Percentiles rank a stretch among this genome's conserved stretches.
These are phyloP conservation scores for Tephrocybe sp. DNA, from an alignment of 768 basidiomycete species.

Conservation along the genomic window DNA sequence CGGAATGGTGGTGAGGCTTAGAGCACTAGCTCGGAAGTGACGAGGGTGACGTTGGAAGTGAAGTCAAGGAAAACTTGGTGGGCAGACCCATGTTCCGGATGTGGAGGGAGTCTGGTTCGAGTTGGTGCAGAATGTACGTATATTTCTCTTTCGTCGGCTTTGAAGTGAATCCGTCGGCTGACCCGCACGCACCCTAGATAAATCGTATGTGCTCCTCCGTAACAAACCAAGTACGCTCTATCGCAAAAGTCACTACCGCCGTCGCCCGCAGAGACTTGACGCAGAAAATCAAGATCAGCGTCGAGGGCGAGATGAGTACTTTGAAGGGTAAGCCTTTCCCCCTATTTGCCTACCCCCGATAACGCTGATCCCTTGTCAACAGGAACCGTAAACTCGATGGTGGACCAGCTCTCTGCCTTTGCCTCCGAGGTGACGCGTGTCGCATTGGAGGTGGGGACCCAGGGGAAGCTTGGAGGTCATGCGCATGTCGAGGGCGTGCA, in stretches of 20 bases:
- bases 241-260: slow-evolving; percentile 83
- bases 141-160: not conserved
- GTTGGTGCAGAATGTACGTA: slow-evolving; percentile 68
- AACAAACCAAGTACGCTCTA: slow-evolving; percentile 81
- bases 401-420: slow-evolving; percentile 85
- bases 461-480: slow-evolving; percentile 89
- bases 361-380: not conserved
- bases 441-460: slow-evolving; percentile 87
- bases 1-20: no score
- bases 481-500: slow-evolving; percentile 89
- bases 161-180: no score
- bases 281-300: slow-evolving; percentile 90
- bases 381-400: slow-evolving; percentile 89
- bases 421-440: slow-evolving; percentile 82
- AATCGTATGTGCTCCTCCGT: slow-evolving; percentile 80
- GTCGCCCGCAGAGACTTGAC: slow-evolving; percentile 91
- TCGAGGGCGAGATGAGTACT: slow-evolving; percentile 83
- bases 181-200: slow-evolving; percentile 38
- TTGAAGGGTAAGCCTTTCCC: slow-evolving; percentile 49
- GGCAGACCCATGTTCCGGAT: slow-evolving; percentile 84
- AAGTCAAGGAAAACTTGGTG: slow-evolving; percentile 86
- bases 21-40: slow-evolving; percentile 80
- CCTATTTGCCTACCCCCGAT: not conserved
- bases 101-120: slow-evolving; percentile 91
- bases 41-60: slow-evolving; percentile 84